Conservation (phyloP, 2,329 filamentous ascomycete genomes). For the Fusarium aywerte region DNA sequence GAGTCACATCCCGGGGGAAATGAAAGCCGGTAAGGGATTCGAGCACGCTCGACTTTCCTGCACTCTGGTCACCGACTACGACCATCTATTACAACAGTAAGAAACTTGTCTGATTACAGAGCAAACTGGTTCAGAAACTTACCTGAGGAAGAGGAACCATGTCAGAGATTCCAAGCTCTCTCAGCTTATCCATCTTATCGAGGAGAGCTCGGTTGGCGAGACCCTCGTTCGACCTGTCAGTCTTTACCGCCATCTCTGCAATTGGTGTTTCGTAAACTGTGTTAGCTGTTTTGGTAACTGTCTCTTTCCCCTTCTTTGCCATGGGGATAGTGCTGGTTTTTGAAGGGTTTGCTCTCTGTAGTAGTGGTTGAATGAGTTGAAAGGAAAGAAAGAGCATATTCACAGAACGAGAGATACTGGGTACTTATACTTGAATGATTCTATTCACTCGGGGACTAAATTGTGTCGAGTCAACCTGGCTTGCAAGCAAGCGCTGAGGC, state of each 20-base stretch:
- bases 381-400: not conserved
- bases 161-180: slow-evolving; percentile 54
- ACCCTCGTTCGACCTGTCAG: slow-evolving; percentile 3
- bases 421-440: not conserved
- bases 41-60: slow-evolving; percentile 85
- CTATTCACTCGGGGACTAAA: not conserved
- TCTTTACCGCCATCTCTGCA: not conserved
- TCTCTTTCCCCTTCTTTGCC: not conserved
- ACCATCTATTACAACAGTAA: slow-evolving; percentile 66
- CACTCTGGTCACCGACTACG: slow-evolving; percentile 86
- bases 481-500: not conserved
- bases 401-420: too few relatives aligned
- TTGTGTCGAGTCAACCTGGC: not conserved
- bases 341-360: too few relatives aligned
- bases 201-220: slow-evolving; percentile 43
- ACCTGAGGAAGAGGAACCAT: slow-evolving; percentile 65
- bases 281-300: not conserved
- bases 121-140: not conserved
- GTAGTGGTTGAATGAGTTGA: not conserved
- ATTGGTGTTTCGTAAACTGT: not conserved
- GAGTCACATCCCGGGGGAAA: slow-evolving; percentile 57
- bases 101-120: too few relatives aligned
- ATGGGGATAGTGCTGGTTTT: not conserved
- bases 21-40: slow-evolving; percentile 69
- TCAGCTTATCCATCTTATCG: slow-evolving; percentile 56